Conservation (phyloP, 2,329 filamentous ascomycete genomes). For the Pyrenophora seminiperda region DNA sequence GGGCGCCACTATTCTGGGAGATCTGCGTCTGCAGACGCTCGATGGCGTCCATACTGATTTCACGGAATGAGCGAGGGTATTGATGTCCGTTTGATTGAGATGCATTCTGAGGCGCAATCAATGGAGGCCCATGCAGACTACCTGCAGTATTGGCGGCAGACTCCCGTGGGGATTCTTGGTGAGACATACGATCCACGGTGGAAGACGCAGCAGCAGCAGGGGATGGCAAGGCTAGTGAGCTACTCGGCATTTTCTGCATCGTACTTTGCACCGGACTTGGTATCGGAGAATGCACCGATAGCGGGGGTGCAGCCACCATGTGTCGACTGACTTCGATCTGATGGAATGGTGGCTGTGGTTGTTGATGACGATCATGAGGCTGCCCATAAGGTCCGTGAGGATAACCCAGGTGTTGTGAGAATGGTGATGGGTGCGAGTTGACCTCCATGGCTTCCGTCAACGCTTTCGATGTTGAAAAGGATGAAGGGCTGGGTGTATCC, state of each 20-base stretch:
- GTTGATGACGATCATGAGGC: conserved; percentile 22
- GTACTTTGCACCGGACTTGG: conserved; percentile 17
- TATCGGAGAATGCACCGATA: conserved; percentile 24
- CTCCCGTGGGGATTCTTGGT: conserved; percentile 21
- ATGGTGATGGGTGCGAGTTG: conserved; percentile 30
- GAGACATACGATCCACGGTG: conserved; percentile 21
- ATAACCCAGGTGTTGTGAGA: conserved; percentile 21
- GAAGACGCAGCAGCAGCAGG: conserved; percentile 21
- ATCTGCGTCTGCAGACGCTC: conserved; percentile 56
- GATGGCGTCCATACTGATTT: conserved; percentile 49
- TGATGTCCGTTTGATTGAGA: conserved; percentile 33
- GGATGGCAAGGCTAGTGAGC: conserved; percentile 19
- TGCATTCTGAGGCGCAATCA: conserved; percentile 15
- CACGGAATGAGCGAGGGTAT: conserved; percentile 37
- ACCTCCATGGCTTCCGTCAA: conserved; percentile 36
- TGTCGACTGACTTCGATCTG: conserved; percentile 27
- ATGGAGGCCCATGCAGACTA: conserved; percentile 22
- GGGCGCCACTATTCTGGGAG: conserved; percentile 51
- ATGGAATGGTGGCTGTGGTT: conserved; percentile 25
- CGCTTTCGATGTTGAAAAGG: conserved; percentile 11
- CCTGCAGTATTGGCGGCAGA: conserved; percentile 17
- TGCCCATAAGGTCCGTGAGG: conserved; percentile 23
- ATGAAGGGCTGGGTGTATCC: conserved; percentile 24
- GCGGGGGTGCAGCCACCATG: conserved; percentile 22
- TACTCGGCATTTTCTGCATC: conserved; percentile 26